phyloP scores from a whole-genome alignment of 2,329 filamentous ascomycete species.

The Fusarium mundagurra region DNA sequence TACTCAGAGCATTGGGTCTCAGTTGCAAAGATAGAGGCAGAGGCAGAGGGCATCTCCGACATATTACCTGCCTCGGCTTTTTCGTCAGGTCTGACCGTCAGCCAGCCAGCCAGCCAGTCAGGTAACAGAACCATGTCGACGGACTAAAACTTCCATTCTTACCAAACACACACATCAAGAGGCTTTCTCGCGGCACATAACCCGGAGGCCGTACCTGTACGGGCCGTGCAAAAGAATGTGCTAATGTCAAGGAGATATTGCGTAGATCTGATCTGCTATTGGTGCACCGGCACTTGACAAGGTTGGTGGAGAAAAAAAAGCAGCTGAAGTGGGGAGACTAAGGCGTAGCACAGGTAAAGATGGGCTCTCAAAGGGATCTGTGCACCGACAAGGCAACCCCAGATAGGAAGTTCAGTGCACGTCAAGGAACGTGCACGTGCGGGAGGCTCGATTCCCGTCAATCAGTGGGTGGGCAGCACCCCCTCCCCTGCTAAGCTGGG shows the following conservation, averaged over 20 bases:
- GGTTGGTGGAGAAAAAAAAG: not conserved
- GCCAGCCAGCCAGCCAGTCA: not conserved
- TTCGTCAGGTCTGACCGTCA: not conserved
- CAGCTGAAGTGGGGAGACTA: conserved; percentile 26
- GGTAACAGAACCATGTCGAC: not conserved
- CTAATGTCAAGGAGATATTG: not conserved
- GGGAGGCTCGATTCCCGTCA: conserved; percentile 38
- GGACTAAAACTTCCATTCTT: not conserved
- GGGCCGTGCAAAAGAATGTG: not conserved
- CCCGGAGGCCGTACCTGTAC: not conserved
- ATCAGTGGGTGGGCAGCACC: conserved; percentile 4
- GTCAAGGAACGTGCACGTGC: conserved; percentile 35
- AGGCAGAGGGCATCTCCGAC: no score
- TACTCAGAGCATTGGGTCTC: not conserved
- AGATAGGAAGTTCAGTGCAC: conserved; percentile 28
- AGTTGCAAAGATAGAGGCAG: not conserved
- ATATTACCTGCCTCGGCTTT: not conserved
- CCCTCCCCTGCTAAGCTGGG: conserved; percentile 31
- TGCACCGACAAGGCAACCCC: conserved; percentile 14
- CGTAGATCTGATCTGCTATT: conserved; percentile 7
- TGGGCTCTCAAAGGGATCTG: conserved; percentile 17
- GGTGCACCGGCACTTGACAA: conserved; percentile 24
- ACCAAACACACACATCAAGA: not conserved
- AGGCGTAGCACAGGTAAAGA: conserved; percentile 16
- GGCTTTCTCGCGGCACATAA: not conserved